These are phyloP conservation scores for Sporothrix sp. DNA, from an alignment of 2,329 filamentous ascomycete species.

Conservation along the genomic window DNA sequence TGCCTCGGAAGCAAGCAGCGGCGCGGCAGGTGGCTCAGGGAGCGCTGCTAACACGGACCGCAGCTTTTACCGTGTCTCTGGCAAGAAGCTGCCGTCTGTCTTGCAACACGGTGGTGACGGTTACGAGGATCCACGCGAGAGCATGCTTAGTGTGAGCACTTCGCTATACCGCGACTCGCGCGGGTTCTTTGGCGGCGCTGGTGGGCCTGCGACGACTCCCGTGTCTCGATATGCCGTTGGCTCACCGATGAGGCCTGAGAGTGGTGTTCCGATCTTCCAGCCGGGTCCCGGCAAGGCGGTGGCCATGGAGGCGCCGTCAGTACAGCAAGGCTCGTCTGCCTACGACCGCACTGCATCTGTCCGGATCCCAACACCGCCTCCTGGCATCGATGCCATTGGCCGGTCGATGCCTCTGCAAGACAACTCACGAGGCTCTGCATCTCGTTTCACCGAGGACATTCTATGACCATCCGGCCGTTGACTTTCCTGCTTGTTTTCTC, in stretches of 20 bases:
- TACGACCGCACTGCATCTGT: conserved; percentile 18
- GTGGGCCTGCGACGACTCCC: conserved; percentile 20
- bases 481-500: neutral
- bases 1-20: neutral
- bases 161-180: conserved; percentile 21
- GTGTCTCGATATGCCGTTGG: conserved; percentile 40
- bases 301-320: conserved; percentile 39
- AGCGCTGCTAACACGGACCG: conserved; percentile 29
- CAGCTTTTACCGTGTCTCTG: conserved; percentile 56
- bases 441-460: conserved; percentile 19
- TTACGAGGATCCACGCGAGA: conserved; percentile 31
- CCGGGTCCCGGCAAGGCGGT: conserved; percentile 49
- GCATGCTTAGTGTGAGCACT: conserved; percentile 12
- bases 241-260: conserved; percentile 49
- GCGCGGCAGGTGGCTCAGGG: conserved; percentile 29
- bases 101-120: conserved; percentile 54
- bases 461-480: neutral
- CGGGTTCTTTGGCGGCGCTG: conserved; percentile 23
- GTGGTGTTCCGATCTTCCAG: conserved; percentile 50
- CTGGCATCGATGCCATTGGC: conserved; percentile 15
- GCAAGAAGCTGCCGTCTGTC: conserved; percentile 54
- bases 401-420: conserved; percentile 17
- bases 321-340: conserved; percentile 42
- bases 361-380: conserved; percentile 10
- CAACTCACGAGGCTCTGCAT: conserved; percentile 17